A percentile compares a stretch with the other conserved stretches of the same genome.
Conservation (phyloP, 139 green algal species). For the Raphidocelis subcapitata region DNA sequence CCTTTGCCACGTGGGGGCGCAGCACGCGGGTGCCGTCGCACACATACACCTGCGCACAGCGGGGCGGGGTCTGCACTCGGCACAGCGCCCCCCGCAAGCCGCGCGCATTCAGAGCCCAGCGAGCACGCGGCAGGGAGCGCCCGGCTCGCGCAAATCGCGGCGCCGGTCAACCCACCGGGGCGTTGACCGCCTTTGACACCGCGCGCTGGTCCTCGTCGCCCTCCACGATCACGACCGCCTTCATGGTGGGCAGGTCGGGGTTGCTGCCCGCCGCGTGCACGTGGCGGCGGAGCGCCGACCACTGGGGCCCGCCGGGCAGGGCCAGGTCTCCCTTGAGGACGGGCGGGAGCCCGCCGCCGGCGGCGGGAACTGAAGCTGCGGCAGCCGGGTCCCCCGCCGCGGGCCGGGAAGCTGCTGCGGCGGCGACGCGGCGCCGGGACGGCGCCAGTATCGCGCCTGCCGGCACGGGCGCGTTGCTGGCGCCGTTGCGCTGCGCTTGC, state of each 20-base stretch:
- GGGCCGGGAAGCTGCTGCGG: too few species aligned
- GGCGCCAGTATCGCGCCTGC: too few species aligned
- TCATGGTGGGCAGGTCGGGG: constrained; percentile 8
- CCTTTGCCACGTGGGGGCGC: constrained; percentile 6
- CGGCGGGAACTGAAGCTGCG: too few species aligned
- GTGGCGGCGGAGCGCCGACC: constrained; percentile 21
- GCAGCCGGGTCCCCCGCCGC: too few species aligned
- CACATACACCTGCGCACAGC: constrained; percentile 30
- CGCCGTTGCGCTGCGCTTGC: constrained; percentile 16
- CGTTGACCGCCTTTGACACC: constrained; percentile 16
- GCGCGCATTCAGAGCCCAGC: too few species aligned
- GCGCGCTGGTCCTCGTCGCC: constrained; percentile 22
- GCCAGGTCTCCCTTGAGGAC: constrained; percentile 24
- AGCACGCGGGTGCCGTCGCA: constrained; percentile 30
- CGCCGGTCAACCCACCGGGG: too few species aligned
- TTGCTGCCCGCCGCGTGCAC: constrained; percentile 7
- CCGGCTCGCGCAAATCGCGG: too few species aligned
- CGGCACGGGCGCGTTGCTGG: too few species aligned
- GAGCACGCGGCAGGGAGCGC: too few species aligned
- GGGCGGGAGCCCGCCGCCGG: constrained; percentile 1
- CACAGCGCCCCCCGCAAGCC: too few species aligned
- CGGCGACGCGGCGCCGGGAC: too few species aligned
- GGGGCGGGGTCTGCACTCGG: constrained; percentile 5
- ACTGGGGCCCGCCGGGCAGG: constrained; percentile 26
- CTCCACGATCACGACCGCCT: constrained; percentile 19